A percentile compares a stretch with the other conserved stretches of the same genome.
Conservation (phyloP, 306 rosid species). For the Neltuma alba region DNA sequence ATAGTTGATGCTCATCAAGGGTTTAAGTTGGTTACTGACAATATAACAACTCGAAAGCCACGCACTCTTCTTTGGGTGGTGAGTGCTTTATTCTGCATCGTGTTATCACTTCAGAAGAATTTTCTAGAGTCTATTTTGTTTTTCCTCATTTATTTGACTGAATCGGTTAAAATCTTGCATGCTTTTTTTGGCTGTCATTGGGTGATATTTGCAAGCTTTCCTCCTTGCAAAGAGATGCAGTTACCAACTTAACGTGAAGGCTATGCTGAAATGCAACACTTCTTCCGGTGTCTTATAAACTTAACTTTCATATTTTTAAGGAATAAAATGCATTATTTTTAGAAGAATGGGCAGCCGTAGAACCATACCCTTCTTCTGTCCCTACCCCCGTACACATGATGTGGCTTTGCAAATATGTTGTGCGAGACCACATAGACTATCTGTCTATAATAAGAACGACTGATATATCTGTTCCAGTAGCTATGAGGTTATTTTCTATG, state of each 20-base stretch:
- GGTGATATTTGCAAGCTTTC: constrained; percentile 13
- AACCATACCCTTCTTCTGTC: neutral
- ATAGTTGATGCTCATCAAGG: constrained; percentile 96
- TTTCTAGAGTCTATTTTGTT: constrained; percentile 19
- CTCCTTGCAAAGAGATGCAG: neutral
- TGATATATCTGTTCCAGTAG: neutral
- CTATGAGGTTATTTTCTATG: neutral
- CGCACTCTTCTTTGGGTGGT: constrained; percentile 97
- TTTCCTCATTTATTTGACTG: constrained; percentile 3
- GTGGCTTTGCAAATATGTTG: constrained; percentile 6
- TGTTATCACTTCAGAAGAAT: constrained; percentile 11
- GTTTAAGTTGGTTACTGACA: constrained; percentile 95
- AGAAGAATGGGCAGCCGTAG: neutral
- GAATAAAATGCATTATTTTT: constrained; percentile 8
- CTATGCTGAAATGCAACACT: neutral
- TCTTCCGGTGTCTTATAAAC: neutral
- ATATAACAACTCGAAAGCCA: constrained; percentile 90
- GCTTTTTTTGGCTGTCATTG: constrained; percentile 5
- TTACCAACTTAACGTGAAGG: neutral
- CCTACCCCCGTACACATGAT: neutral
- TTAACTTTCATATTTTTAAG: neutral
- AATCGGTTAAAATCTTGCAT: neutral
- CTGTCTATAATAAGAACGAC: neutral
- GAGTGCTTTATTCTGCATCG: constrained; percentile 44
- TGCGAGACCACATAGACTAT: neutral